These are phyloP conservation scores for Leishmania major DNA, from an alignment of 208 protist genomes.

Conservation along the genomic window DNA sequence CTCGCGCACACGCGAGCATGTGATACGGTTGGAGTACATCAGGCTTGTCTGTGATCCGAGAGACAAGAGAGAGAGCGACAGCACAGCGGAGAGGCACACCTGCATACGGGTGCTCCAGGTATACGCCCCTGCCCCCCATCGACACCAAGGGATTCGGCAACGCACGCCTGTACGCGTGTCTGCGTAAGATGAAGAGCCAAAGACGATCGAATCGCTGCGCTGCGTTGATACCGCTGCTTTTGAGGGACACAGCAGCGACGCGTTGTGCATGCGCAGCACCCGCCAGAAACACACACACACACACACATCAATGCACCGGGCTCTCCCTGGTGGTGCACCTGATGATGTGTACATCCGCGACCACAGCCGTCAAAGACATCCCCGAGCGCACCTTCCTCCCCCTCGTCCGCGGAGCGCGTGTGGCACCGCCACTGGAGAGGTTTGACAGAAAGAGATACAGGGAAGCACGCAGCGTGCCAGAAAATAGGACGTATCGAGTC, in stretches of 20 bases:
- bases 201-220: too few relatives aligned
- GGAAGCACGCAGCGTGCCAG: not conserved
- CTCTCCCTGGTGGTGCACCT: not conserved
- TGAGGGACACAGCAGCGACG: not conserved
- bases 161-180: slow-evolving; percentile 3
- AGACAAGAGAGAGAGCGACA: not conserved
- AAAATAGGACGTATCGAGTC: not conserved
- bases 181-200: not conserved
- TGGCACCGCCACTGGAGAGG: not conserved
- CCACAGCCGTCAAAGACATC: not conserved
- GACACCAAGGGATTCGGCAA: not conserved
- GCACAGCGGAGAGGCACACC: slow-evolving; percentile 15
- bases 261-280: not conserved
- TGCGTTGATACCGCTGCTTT: not conserved
- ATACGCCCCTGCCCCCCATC: not conserved
- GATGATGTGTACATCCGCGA: not conserved
- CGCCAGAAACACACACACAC: not conserved
- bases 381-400: not conserved
- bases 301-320: not conserved
- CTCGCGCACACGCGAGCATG: not conserved
- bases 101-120: not conserved
- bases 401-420: not conserved
- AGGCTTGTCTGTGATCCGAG: not conserved
- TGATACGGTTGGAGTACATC: not conserved
- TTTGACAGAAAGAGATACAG: not conserved